Conservation (phyloP, 768 basidiomycete species). For the Phlebiopsis gigantea region DNA sequence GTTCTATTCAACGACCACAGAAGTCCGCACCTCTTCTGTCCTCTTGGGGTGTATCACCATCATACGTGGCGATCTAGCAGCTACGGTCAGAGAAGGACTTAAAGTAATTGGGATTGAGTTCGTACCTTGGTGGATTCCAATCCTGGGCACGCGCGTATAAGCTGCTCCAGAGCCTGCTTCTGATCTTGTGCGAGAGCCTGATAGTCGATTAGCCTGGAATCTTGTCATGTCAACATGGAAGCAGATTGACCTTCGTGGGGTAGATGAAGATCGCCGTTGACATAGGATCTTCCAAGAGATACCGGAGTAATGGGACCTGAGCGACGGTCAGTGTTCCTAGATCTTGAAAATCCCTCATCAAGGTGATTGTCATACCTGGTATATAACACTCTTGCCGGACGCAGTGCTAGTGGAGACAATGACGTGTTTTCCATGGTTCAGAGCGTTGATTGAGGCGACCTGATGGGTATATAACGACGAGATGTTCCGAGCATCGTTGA, state of each 20-base stretch:
- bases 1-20: background rate
- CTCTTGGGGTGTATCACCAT: conserved; percentile 82
- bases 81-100: background rate
- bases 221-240: background rate
- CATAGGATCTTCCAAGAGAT: conserved; percentile 53
- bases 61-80: conserved; percentile 69
- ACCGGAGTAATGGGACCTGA: conserved; percentile 66
- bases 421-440: conserved; percentile 57
- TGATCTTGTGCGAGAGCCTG: conserved; percentile 92
- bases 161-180: conserved; percentile 58
- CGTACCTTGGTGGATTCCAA: conserved; percentile 55
- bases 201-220: background rate
- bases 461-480: conserved; percentile 64
- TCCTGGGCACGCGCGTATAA: conserved; percentile 54
- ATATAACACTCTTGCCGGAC: conserved; percentile 85
- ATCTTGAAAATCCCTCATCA: background rate
- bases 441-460: conserved; percentile 61
- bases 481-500: conserved; percentile 57
- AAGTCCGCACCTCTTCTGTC: conserved; percentile 43
- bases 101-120: background rate
- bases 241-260: conserved; percentile 66
- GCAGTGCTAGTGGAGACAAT: conserved; percentile 90
- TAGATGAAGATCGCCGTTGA: conserved; percentile 82
- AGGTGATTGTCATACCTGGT: conserved; percentile 48
- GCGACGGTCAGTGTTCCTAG: background rate